phyloP scores from a whole-genome alignment of 768 basidiomycete genomes.

The Dentipellis sp. region DNA sequence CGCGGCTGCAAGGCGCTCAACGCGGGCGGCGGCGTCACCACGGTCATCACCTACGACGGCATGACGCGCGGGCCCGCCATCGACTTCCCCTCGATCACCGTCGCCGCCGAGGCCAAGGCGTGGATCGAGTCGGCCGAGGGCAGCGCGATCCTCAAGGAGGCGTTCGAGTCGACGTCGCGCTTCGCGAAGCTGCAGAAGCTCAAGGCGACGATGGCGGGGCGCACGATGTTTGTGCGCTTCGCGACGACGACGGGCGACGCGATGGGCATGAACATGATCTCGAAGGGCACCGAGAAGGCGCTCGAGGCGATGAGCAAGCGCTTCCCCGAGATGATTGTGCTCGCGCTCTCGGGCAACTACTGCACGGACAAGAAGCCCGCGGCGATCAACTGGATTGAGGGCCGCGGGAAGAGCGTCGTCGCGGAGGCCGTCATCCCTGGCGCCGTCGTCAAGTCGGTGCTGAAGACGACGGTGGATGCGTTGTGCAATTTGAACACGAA shows the following conservation, averaged over 20 bases:
- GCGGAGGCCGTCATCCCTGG: constrained; percentile 93
- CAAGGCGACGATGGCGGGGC: constrained; percentile 87
- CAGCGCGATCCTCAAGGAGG: constrained; percentile 60
- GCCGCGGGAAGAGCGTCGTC: constrained; percentile 94
- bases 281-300: constrained; percentile 94
- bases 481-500: constrained; percentile 88
- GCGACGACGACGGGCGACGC: constrained; percentile 94
- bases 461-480: constrained; percentile 91
- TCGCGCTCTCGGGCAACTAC: constrained; percentile 94
- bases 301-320: constrained; percentile 65
- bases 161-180: constrained; percentile 91
- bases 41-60: constrained; percentile 83
- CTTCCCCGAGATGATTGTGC: constrained; percentile 87
- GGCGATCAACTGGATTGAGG: constrained; percentile 99
- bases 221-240: constrained; percentile 89
- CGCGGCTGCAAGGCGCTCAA: constrained; percentile 98
- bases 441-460: constrained; percentile 74
- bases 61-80: constrained; percentile 99
- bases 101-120: constrained; percentile 75
- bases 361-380: constrained; percentile 99
- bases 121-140: constrained; percentile 87
- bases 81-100: constrained; percentile 76
- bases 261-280: constrained; percentile 99
- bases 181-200: constrained; percentile 82
- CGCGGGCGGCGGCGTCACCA: constrained; percentile 89